These are phyloP conservation scores for Plenodomus lindquistii DNA, from an alignment of 2,329 filamentous ascomycete species.

Conservation along the genomic window DNA sequence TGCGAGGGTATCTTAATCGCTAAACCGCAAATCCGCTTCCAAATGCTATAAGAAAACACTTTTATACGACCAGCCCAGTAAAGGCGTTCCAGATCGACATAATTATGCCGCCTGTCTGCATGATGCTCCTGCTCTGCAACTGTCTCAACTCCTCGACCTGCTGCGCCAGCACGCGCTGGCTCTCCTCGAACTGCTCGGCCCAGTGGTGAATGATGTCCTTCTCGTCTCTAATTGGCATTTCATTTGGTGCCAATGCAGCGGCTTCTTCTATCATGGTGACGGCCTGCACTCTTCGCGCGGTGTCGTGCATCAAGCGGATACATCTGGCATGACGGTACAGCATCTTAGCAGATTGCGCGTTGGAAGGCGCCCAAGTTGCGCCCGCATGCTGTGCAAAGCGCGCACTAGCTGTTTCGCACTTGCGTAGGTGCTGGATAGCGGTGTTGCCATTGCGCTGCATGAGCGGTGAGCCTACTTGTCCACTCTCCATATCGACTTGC, in stretches of 20 bases:
- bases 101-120: too few species aligned
- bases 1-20: too few species aligned
- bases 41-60: too few species aligned
- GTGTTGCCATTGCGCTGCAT: conserved; percentile 18
- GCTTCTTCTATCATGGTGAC: conserved; percentile 23
- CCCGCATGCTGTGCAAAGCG: conserved; percentile 28
- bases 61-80: too few species aligned
- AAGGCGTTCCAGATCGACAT: too few species aligned
- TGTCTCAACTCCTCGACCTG: conserved; percentile 2
- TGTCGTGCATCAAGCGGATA: conserved; percentile 18
- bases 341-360: conserved; percentile 29
- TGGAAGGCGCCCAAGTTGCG: conserved; percentile 29
- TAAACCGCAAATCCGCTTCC: too few species aligned
- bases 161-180: background rate
- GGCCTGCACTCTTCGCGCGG: conserved; percentile 13
- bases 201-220: conserved; percentile 19
- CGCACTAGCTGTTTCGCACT: conserved; percentile 26
- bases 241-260: conserved; percentile 18
- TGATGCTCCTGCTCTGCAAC: too few species aligned
- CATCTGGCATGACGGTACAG: conserved; percentile 27
- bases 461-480: background rate
- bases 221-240: conserved; percentile 23
- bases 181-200: conserved; percentile 20
- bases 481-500: conserved; percentile 26
- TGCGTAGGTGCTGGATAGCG: conserved; percentile 20